phyloP scores from a whole-genome alignment of 805 yeast species.

The Lipomyces yamadae region DNA sequence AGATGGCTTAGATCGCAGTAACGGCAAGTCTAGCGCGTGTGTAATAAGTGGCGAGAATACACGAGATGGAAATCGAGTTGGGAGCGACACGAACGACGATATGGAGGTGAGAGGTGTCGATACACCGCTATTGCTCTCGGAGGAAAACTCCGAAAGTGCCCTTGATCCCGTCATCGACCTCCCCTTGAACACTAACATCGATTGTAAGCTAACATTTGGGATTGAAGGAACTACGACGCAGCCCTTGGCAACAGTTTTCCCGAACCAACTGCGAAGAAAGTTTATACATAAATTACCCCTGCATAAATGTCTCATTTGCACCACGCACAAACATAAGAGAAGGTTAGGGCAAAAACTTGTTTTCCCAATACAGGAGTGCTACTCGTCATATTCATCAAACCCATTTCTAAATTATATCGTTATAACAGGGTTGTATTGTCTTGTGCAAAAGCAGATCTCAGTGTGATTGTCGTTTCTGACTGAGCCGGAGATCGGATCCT shows the following conservation, averaged over 20 bases:
- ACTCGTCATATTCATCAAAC: too few species aligned
- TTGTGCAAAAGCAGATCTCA: too few species aligned
- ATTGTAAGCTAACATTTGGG: not conserved
- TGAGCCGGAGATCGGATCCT: too few species aligned
- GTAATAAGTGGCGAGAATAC: conserved; percentile 23
- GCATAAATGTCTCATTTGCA: not conserved
- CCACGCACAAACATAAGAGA: too few species aligned
- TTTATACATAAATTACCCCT: not conserved
- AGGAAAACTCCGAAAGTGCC: not conserved
- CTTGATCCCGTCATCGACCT: not conserved
- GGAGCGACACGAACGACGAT: conserved; percentile 20
- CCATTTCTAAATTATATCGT: too few species aligned
- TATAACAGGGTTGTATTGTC: too few species aligned
- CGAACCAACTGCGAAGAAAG: too few species aligned
- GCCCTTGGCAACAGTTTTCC: too few species aligned
- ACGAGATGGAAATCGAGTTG: conserved; percentile 18
- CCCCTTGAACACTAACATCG: not conserved
- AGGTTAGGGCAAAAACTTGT: too few species aligned
- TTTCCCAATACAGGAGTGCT: too few species aligned
- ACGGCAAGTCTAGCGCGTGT: conserved; percentile 33
- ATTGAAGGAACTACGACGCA: not conserved
- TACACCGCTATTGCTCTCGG: conserved; percentile 12
- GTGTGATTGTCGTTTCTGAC: too few species aligned
- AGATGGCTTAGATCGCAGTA: conserved; percentile 14
- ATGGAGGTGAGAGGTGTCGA: conserved; percentile 11